Conservation (phyloP, 192 early-diverging fungal genomes). For the Coemansia sp. region DNA sequence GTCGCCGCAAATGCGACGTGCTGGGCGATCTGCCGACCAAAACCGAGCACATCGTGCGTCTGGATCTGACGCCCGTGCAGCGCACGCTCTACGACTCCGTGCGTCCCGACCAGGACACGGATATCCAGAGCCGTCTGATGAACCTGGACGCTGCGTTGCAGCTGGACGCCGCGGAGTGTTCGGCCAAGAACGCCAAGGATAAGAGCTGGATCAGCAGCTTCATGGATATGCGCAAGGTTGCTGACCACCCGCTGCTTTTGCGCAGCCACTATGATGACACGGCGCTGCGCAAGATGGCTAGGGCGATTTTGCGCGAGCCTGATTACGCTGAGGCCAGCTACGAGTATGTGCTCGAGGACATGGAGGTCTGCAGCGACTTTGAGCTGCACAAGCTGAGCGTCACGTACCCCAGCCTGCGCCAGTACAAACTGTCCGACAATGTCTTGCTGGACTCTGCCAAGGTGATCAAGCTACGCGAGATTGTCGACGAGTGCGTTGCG, state of each 20-base stretch:
- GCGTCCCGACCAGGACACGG: constrained; percentile 27
- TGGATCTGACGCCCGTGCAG: constrained; percentile 55
- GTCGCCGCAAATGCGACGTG: constrained; percentile 74
- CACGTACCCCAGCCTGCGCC: constrained; percentile 26
- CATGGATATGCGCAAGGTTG: constrained; percentile 83
- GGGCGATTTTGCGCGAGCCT: constrained; percentile 63
- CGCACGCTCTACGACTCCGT: constrained; percentile 56
- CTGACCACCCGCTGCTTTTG: constrained; percentile 81
- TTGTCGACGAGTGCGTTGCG: constrained; percentile 53
- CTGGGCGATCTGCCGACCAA: constrained; percentile 65
- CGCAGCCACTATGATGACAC: constrained; percentile 60
- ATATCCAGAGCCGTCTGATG: constrained; percentile 17
- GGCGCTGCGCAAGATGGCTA: constrained; percentile 64
- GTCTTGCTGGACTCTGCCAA: constrained; percentile 77
- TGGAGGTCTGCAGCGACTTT: constrained; percentile 85
- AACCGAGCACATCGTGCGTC: constrained; percentile 52
- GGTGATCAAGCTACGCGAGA: constrained; percentile 56
- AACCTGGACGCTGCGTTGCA: constrained; percentile 18
- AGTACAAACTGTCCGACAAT: constrained; percentile 54
- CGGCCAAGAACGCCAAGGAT: constrained; percentile 3
- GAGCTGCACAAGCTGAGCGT: constrained; percentile 71
- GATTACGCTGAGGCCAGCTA: constrained; percentile 73
- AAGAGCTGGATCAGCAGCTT: constrained; percentile 57
- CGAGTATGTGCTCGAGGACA: constrained; percentile 79
- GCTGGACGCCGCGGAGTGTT: constrained; percentile 18